Percentiles rank a stretch among this genome's conserved stretches.
Conservation (phyloP, 768 basidiomycete species). For the Sarcodon sp. region DNA sequence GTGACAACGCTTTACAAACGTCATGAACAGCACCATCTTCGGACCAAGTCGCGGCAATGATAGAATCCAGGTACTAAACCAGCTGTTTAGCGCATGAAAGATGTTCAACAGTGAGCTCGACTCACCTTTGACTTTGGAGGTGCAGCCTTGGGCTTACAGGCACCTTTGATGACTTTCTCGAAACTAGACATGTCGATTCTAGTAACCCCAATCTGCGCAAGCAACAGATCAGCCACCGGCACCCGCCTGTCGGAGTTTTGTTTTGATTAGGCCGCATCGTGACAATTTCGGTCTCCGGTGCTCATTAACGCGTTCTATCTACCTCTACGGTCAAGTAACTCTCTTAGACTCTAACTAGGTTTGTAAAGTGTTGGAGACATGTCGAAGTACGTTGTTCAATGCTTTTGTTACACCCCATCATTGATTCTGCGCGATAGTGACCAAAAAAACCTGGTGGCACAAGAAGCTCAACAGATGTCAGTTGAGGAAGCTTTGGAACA, state of each 20-base stretch:
- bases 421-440: too few species aligned
- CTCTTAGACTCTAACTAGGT: too few species aligned
- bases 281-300: too few species aligned
- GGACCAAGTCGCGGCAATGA: constrained; percentile 94
- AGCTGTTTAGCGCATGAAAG: not conserved
- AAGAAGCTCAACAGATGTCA: not conserved
- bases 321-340: too few species aligned
- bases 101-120: not conserved
- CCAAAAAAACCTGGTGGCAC: not conserved
- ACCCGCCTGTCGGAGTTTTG: too few species aligned
- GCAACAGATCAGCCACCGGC: too few species aligned
- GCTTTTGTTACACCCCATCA: too few species aligned
- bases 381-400: too few species aligned
- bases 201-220: too few species aligned
- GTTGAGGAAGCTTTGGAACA: constrained; percentile 57
- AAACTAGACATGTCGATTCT: constrained; percentile 48
- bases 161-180: constrained; percentile 90
- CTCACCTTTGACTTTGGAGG: constrained; percentile 90
- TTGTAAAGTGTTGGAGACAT: too few species aligned
- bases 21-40: constrained; percentile 90
- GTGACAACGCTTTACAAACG: constrained; percentile 79
- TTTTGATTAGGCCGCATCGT: too few species aligned
- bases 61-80: constrained; percentile 84
- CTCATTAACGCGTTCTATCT: too few species aligned
- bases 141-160: constrained; percentile 94